phyloP scores from a whole-genome alignment of 2,329 filamentous ascomycete species.

The Ilyonectria mors-panacis region DNA sequence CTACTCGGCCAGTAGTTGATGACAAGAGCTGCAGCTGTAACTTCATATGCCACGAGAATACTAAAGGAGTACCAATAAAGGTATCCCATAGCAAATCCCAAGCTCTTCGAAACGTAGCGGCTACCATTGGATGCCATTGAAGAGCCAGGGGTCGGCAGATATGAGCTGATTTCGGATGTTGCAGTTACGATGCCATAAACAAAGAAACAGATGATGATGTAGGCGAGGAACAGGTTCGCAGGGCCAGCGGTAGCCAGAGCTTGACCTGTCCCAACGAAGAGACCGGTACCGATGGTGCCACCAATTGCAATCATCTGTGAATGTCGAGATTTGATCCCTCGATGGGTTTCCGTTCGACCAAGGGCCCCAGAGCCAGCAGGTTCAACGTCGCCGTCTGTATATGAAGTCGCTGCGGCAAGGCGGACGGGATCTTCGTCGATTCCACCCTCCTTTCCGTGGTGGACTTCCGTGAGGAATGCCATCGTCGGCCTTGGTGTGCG shows the following conservation, averaged over 20 bases:
- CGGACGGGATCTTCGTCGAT: too few relatives aligned
- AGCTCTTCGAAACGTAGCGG: constrained; percentile 48
- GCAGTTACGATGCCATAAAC: constrained; percentile 69
- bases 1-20: constrained; percentile 40
- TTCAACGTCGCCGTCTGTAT: too few relatives aligned
- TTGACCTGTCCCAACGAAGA: constrained; percentile 25
- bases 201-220: constrained; percentile 66
- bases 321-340: neutral
- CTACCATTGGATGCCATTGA: constrained; percentile 45
- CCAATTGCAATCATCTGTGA: constrained; percentile 40
- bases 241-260: constrained; percentile 44
- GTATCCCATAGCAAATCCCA: constrained; percentile 59
- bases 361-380: too few relatives aligned
- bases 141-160: constrained; percentile 42
- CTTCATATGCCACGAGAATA: constrained; percentile 36
- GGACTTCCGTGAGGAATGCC: too few relatives aligned
- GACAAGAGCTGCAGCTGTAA: constrained; percentile 36
- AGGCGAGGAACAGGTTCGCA: constrained; percentile 61
- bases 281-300: constrained; percentile 29
- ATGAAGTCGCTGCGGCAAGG: too few relatives aligned
- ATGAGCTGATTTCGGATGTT: constrained; percentile 52
- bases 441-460: too few relatives aligned
- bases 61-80: constrained; percentile 58
- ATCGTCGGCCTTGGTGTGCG: too few relatives aligned
- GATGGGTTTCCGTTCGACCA: too few relatives aligned